A percentile compares a stretch with the other conserved stretches of the same genome.
These are phyloP conservation scores for Elongisporangium undulatum DNA, from an alignment of 352 stramenopile genomes.

Conservation along the genomic window DNA sequence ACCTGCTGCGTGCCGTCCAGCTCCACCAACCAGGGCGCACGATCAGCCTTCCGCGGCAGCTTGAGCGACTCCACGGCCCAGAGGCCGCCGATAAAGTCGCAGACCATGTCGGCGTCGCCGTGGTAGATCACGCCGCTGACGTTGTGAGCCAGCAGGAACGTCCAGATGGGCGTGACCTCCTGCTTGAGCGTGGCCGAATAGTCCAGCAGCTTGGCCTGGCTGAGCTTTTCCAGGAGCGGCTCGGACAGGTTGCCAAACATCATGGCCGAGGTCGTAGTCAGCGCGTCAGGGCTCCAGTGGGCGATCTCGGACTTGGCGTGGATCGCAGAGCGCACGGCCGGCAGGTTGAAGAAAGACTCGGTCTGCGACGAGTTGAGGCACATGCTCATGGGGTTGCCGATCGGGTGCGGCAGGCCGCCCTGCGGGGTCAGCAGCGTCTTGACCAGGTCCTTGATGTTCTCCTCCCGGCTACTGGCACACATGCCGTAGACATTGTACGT, in stretches of 20 bases:
- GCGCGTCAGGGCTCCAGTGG: conserved; percentile 35
- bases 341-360: conserved; percentile 70
- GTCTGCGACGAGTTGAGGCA: conserved; percentile 50
- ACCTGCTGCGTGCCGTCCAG: conserved; percentile 54
- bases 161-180: conserved; percentile 58
- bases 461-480: conserved; percentile 41
- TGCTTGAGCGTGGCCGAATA: conserved; percentile 40
- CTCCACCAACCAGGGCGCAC: conserved; percentile 32
- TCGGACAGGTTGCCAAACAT: conserved; percentile 29
- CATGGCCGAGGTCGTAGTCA: conserved; percentile 39
- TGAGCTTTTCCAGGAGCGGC: conserved; percentile 23
- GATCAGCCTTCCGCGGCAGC: conserved; percentile 31
- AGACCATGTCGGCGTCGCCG: conserved; percentile 66
- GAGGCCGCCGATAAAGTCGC: conserved; percentile 57
- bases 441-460: conserved; percentile 38
- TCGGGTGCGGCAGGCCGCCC: conserved; percentile 35
- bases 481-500: conserved; percentile 64
- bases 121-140: conserved; percentile 67
- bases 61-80: conserved; percentile 69
- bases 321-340: conserved; percentile 66
- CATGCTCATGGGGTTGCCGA: conserved; percentile 75
- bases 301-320: conserved; percentile 54
- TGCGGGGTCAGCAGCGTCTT: conserved; percentile 37
- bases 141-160: conserved; percentile 35
- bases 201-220: conserved; percentile 32